Percentiles rank a stretch among this genome's conserved stretches.
phyloP scores from a whole-genome alignment of 768 basidiomycete species.

The Strobilomyces dryophilus region DNA sequence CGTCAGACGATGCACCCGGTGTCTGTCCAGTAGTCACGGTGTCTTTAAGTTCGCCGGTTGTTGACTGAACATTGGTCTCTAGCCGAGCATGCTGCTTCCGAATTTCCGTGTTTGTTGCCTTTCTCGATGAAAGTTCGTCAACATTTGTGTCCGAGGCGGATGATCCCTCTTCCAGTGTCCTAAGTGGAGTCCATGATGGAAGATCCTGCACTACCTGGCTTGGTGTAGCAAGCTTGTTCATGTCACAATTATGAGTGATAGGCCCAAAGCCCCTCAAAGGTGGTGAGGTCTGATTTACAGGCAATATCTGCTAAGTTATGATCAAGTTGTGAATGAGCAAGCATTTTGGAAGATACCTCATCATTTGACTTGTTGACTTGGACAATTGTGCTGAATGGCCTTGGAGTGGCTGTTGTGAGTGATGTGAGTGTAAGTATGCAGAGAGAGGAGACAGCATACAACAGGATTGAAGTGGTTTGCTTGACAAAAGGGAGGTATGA shows the following conservation, averaged over 20 bases:
- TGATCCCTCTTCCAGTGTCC: not conserved
- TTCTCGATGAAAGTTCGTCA: constrained; percentile 5
- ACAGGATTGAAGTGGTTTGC: not conserved
- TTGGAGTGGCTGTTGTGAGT: constrained; percentile 16
- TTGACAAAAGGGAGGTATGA: constrained; percentile 1
- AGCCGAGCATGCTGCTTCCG: not conserved
- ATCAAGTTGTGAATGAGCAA: not conserved
- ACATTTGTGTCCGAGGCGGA: constrained; percentile 4
- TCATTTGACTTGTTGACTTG: constrained; percentile 1
- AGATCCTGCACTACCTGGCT: constrained; percentile 12
- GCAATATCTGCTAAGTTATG: constrained; percentile 9
- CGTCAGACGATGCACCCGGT: not conserved
- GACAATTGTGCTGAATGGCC: constrained; percentile 2
- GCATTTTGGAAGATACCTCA: constrained; percentile 10
- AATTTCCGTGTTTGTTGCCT: not conserved
- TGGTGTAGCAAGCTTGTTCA: not conserved
- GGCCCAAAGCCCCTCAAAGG: not conserved
- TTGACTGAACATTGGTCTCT: not conserved
- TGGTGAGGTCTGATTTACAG: constrained; percentile 5
- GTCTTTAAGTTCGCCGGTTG: not conserved
- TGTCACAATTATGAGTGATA: not conserved
- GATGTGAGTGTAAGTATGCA: not conserved
- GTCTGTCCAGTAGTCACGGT: not conserved
- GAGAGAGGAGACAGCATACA: constrained; percentile 10
- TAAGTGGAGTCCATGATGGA: constrained; percentile 23